Evolutionary conservation across 2,329 filamentous ascomycete species (phyloP).

Genomic region (Emergomyces orientalis): DNA sequence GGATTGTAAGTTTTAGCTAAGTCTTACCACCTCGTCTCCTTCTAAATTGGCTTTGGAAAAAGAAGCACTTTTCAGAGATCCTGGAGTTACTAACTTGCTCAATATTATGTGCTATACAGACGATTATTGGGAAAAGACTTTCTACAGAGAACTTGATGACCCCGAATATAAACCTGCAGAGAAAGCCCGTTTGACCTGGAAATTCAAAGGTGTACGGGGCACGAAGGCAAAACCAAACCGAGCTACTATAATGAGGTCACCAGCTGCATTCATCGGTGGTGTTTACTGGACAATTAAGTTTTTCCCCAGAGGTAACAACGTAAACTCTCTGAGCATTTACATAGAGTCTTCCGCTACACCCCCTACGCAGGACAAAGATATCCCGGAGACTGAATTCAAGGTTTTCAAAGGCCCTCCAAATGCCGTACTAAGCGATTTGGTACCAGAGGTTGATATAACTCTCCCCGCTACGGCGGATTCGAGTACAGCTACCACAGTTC

Average conservation of each 20-base stretch:
- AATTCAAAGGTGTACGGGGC: constrained; percentile 49
- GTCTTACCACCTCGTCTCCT: background rate
- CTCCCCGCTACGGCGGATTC: constrained; percentile 23
- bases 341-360: constrained; percentile 50
- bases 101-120: constrained; percentile 26
- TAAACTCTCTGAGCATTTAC: constrained; percentile 51
- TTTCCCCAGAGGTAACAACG: constrained; percentile 52
- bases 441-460: constrained; percentile 27
- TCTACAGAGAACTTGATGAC: constrained; percentile 49
- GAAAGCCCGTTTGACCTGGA: constrained; percentile 51
- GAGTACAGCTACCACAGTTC: constrained; percentile 16
- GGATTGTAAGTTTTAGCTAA: constrained; percentile 36
- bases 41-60: background rate
- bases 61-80: background rate
- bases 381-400: constrained; percentile 34
- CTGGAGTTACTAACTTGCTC: background rate
- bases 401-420: constrained; percentile 33
- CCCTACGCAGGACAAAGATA: constrained; percentile 29
- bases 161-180: constrained; percentile 47
- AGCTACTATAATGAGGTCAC: constrained; percentile 50
- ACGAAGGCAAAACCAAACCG: constrained; percentile 52
- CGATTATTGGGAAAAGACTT: constrained; percentile 49
- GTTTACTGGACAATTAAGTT: constrained; percentile 59
- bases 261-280: constrained; percentile 46
- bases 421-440: constrained; percentile 24